Evolutionary conservation across 768 basidiomycete species (phyloP), one percentile per base, ranked within the genome.

Genomic region (Mycena belliarum): DNA sequence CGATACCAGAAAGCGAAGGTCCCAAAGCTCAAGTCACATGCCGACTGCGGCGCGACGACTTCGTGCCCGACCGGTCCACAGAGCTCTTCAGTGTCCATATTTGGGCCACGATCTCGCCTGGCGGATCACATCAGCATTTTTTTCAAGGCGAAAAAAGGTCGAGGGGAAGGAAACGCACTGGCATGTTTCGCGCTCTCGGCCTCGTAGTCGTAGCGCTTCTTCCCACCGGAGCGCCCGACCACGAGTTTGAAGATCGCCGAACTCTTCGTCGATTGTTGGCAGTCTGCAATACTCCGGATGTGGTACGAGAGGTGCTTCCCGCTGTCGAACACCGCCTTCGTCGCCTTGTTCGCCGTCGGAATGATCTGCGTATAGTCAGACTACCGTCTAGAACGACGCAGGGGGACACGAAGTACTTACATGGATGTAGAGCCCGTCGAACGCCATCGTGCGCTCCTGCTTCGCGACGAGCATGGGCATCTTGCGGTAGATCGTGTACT

Each of bases 141-240:
- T 6, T 6, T 3, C 37, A 18, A 4, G 35, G 15, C 37, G 14
- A 4, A 38, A 18, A 38, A n/a, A 38, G 12, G 29, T 32, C 6
- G 10, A 38, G 37, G 4, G 20, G 5, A 38, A 47, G 21, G 8
- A n/a, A 32, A 20, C 6, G 25, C 67, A 91, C 91, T 82, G 45
- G 95, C 93, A 54, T 86, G 68, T 70, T 86, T 88, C 2, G 89
- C 80, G 63, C 76, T 93, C 72, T 96, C 95, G 0, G 95, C 96
- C 74, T 99, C 97, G 69, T 97, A 98, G 66, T 98, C 96, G 69
- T 98, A 98, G 37, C 94, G 80, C 79, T 98, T 99, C 64, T 87
- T 89, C 40, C 85, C 80, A 41, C 82, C 81, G 14, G 54, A 35
- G 35, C 90, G 77, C 68, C 84, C 88, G 14, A 98, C 83, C 29